Evolutionary conservation across 2,329 filamentous ascomycete species (phyloP).

Genomic region (Curvularia sp.): DNA sequence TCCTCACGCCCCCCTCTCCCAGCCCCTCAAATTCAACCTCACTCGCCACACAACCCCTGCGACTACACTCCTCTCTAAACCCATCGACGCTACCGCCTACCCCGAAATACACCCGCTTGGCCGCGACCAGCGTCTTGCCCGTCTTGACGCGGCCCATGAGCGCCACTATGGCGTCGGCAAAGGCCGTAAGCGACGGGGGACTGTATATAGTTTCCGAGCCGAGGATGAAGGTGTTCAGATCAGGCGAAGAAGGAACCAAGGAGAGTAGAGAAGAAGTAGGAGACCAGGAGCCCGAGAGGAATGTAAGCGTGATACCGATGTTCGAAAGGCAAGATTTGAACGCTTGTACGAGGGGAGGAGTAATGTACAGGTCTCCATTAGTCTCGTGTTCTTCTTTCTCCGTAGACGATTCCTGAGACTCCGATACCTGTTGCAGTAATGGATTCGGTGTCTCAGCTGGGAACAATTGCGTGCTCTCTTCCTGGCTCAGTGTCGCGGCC

Average conservation of each 20-base stretch:
- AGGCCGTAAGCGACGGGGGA: constrained; percentile 71
- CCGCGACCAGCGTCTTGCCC: constrained; percentile 71
- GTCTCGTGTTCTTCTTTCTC: constrained; percentile 40
- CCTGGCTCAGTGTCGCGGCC: constrained; percentile 43
- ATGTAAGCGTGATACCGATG: constrained; percentile 64
- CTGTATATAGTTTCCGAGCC: constrained; percentile 87
- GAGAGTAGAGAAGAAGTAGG: constrained; percentile 62
- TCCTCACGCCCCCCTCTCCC: constrained; percentile 54
- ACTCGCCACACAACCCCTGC: constrained; percentile 54
- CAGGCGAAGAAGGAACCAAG: constrained; percentile 57
- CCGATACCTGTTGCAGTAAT: constrained; percentile 10
- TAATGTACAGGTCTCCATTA: constrained; percentile 66
- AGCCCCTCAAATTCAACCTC: constrained; percentile 59
- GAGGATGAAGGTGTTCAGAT: constrained; percentile 61
- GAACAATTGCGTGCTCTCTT: constrained; percentile 26
- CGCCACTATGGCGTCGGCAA: constrained; percentile 70
- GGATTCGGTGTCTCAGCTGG: constrained; percentile 28
- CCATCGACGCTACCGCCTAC: constrained; percentile 83
- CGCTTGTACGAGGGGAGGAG: constrained; percentile 62
- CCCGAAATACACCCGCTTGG: constrained; percentile 84
- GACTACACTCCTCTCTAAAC: constrained; percentile 61
- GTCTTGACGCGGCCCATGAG: constrained; percentile 62
- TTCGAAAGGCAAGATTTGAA: constrained; percentile 65
- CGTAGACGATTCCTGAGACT: background rate
- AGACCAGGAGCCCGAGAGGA: constrained; percentile 80